phyloP scores from a whole-genome alignment of 2,329 filamentous ascomycete species.

The Tolypocladium paradoxum region DNA sequence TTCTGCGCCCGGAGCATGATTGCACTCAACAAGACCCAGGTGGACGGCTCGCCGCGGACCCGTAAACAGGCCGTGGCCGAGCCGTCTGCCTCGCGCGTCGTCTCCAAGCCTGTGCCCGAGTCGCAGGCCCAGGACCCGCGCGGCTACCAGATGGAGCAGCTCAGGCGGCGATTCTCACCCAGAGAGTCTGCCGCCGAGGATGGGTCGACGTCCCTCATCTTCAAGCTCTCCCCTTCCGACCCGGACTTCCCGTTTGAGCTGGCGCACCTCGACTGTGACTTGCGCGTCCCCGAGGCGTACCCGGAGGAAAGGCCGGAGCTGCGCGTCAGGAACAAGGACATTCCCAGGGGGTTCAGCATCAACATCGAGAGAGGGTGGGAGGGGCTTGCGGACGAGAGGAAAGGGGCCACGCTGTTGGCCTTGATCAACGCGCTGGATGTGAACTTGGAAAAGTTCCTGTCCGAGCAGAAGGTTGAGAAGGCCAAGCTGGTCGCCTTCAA shows the following conservation, averaged over 20 bases:
- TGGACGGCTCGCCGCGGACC: slow-evolving; percentile 18
- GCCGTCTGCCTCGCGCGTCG: slow-evolving; percentile 36
- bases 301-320: slow-evolving; percentile 48
- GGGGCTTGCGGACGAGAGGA: slow-evolving; percentile 44
- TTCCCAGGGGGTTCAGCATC: slow-evolving; percentile 60
- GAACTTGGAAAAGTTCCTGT: slow-evolving; percentile 58
- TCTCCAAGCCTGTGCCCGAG: slow-evolving; percentile 55
- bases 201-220: slow-evolving; percentile 46
- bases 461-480: slow-evolving; percentile 59
- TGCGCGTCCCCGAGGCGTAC: slow-evolving; percentile 55
- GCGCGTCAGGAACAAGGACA: slow-evolving; percentile 55
- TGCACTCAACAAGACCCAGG: slow-evolving; percentile 18
- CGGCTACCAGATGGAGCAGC: slow-evolving; percentile 63
- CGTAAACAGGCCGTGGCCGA: slow-evolving; percentile 36
- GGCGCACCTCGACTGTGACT: slow-evolving; percentile 53
- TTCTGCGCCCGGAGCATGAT: slow-evolving; percentile 20
- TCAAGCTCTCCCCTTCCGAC: slow-evolving; percentile 62
- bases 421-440: slow-evolving; percentile 62
- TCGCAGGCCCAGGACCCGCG: slow-evolving; percentile 57
- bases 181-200: slow-evolving; percentile 30
- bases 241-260: slow-evolving; percentile 78
- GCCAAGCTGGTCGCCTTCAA: slow-evolving; percentile 55
- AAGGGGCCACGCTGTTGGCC: slow-evolving; percentile 48
- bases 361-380: slow-evolving; percentile 71
- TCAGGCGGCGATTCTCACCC: slow-evolving; percentile 54